Percentiles rank a stretch among this genome's conserved stretches.
Evolutionary conservation across 2,329 filamentous ascomycete genomes (phyloP).

Genomic region (Emydomyces testavorans): DNA sequence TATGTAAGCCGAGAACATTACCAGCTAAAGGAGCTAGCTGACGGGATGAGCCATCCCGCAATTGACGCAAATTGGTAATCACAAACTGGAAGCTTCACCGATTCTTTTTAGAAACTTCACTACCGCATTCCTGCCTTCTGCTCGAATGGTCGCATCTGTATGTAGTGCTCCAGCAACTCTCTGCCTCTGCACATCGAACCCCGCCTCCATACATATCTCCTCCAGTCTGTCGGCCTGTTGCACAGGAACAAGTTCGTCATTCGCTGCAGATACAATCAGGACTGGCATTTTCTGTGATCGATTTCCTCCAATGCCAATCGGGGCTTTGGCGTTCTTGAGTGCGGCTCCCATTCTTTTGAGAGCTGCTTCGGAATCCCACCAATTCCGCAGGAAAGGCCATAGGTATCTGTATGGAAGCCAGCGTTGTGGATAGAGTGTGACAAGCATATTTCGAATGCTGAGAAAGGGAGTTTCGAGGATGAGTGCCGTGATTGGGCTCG

Average conservation of each 20-base stretch:
- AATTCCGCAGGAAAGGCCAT: constrained; percentile 58
- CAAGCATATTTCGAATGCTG: constrained; percentile 58
- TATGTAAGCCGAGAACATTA: too few species aligned
- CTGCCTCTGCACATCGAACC: constrained; percentile 29
- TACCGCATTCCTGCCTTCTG: constrained; percentile 34
- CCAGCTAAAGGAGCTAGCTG: too few species aligned
- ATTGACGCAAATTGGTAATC: too few species aligned
- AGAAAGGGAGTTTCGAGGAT: constrained; percentile 68
- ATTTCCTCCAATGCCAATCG: constrained; percentile 1
- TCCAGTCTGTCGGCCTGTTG: constrained; percentile 29
- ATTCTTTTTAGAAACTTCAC: constrained; percentile 17
- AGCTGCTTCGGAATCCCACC: constrained; percentile 40
- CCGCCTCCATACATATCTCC: constrained; percentile 23
- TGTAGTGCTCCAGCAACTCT: constrained; percentile 40
- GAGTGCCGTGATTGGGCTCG: constrained; percentile 36
- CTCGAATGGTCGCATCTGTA: constrained; percentile 37
- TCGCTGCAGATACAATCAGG: constrained; percentile 32
- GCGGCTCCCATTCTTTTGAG: constrained; percentile 30
- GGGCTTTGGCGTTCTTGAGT: neutral
- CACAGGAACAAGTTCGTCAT: constrained; percentile 36
- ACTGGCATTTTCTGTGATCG: constrained; percentile 21
- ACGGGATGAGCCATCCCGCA: too few species aligned
- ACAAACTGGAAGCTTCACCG: too few species aligned
- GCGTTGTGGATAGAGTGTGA: constrained; percentile 61
- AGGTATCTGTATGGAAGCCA: constrained; percentile 70